Evolutionary conservation across 1,284 basidiomycete species (phyloP), one percentile per base, ranked within the genome.

Genomic region (Fomes fomentarius): DNA sequence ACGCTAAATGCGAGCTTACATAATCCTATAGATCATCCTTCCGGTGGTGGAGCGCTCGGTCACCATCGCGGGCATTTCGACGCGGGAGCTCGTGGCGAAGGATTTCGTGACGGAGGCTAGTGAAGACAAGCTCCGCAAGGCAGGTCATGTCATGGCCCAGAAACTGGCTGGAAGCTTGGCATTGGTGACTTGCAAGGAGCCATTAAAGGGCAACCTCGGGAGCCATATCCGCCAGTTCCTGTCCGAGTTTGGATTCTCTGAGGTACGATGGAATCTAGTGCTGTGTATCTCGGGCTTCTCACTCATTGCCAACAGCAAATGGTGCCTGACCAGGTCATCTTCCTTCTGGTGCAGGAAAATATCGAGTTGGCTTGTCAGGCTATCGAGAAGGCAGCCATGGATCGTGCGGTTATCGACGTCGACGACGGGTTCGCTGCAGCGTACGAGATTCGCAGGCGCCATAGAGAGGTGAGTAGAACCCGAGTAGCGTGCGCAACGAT

Each of bases 31-130:
- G 86, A 98, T 99, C 63, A 96, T 99, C 63, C 79, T 96, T 15
- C 97, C 97, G 4, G 96, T 99, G 44, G 96, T 99, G 17, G 97
- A 99, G 70, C 86, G 97, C 54, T 98, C 95, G n/a, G 97, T 98
- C 39, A 99, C 97, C 2, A 99, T 99, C 63, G 97, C 97, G 8
- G 94, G 95, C 28, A 98, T 99, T 63, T 99, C 97, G 19, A 97
- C 96, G 15, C 83, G 95, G 37, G 97, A 99, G 71, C 80, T 99
- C 9, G 93, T 98, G 26, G 84, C 89, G 55, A 99, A 99, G 75
- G 97, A 99, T 73, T 99, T 97, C 66, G 95, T 93, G 3, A 95
- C 94, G 60, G 97, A 99, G 64, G 79, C 88, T 17, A 94, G 93
- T 68, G 95, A 98, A 67, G 85, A 90, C 46, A 96, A 92, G 73